Evolutionary conservation across 1,284 basidiomycete species (phyloP), one percentile per base, ranked within the genome.

Genomic region (Neolentinus lepideus): DNA sequence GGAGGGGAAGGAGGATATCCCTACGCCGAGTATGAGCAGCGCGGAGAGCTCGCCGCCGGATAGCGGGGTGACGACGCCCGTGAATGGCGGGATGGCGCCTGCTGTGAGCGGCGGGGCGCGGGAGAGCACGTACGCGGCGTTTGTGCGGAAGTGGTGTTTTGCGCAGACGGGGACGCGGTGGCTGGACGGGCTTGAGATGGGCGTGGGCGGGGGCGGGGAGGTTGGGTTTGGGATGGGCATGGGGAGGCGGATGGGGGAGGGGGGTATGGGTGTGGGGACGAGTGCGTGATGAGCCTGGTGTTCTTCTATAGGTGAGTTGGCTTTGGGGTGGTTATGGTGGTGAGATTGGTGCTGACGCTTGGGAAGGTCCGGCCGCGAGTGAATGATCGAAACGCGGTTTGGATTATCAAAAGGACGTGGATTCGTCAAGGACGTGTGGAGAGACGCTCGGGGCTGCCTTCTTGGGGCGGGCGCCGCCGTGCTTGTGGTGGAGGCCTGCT

Each of bases 131-230:
- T 87, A 86, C 59, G 77, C 85, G 55, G 80, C 83, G 33, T 77
- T 88, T 58, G 76, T 88, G 54, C 64, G 73, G 56, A 79, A 85
- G 65, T 88, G 85, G 85, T 88, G 85, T 66, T 88, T 88, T 65
- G 83, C 83, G 22, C 75, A 79, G 60, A 73, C n/a, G 66, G 10
- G 27, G 24, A 16, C 47, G 14, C 9, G 24, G 8, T 26, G 27
- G 22, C 11, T 25, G 47, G 27, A 14, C 25, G 22, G 47, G 24
- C 8, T 3, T 21, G 47, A n/a, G 16, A 50, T 4, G 47, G 47
- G 27, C 25, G 8, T 50, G 47, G 47, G 47, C 16, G 38, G 38
- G 38, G 3, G 3, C 12, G 29, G 29, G 38, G 38, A 43, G 3
- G 38, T 43, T 4, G 38, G 38, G 8, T 43, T 43, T 43, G 38